A percentile compares a stretch with the other conserved stretches of the same genome.
Evolutionary conservation across 2,329 filamentous ascomycete species (phyloP).

Genomic region (Fusarium chlamydosporum): DNA sequence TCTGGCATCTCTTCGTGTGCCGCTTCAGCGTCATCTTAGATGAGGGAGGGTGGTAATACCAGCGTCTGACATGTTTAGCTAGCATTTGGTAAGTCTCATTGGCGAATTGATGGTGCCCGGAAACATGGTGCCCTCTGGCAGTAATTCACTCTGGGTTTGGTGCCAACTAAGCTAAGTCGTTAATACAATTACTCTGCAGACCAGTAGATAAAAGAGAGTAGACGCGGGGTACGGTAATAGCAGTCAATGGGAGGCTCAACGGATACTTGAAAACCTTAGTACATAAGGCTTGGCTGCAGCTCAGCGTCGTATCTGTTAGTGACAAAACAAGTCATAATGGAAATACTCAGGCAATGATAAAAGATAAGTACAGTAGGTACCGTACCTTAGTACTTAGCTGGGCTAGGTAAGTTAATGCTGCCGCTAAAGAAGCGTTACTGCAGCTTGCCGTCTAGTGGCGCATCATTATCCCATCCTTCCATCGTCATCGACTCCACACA

Average conservation of each 20-base stretch:
- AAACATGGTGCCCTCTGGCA: neutral
- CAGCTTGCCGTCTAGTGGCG: constrained; percentile 30
- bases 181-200: neutral
- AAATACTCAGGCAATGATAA: constrained; percentile 5
- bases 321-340: constrained; percentile 33
- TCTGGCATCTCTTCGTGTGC: constrained; percentile 15
- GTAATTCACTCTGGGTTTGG: neutral
- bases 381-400: too few relatives aligned
- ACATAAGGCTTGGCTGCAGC: constrained; percentile 14
- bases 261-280: neutral
- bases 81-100: neutral
- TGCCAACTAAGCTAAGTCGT: neutral
- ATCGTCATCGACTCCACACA: constrained; percentile 40
- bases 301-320: constrained; percentile 24
- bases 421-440: constrained; percentile 28
- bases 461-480: constrained; percentile 32
- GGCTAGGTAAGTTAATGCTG: constrained; percentile 6
- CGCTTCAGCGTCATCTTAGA: constrained; percentile 28
- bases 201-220: neutral
- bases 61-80: constrained; percentile 15
- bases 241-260: constrained; percentile 1
- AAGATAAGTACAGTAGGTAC: neutral
- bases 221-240: neutral
- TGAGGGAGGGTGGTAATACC: constrained; percentile 19
- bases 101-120: neutral